These are phyloP conservation scores for Erodium moschatum DNA, from an alignment of 441 rosid species.

Conservation along the genomic window DNA sequence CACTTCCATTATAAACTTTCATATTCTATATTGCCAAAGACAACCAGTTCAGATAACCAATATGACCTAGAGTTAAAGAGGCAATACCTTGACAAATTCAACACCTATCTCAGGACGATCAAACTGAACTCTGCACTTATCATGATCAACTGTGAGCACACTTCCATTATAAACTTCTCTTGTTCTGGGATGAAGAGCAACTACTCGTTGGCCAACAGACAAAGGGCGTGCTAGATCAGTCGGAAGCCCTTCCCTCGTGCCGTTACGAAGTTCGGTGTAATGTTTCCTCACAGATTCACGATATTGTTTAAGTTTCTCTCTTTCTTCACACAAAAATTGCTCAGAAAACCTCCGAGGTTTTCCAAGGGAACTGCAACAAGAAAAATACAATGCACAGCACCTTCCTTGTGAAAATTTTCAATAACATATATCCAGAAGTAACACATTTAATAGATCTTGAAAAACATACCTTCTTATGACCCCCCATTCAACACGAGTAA, in stretches of 20 bases:
- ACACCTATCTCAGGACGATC: slow-evolving; percentile 75
- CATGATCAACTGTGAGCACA: slow-evolving; percentile 80
- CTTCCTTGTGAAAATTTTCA: slow-evolving; percentile 13
- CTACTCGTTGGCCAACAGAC: slow-evolving; percentile 79
- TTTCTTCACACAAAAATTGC: slow-evolving; percentile 65
- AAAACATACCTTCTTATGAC: slow-evolving; percentile 71
- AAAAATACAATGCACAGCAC: slow-evolving; percentile 12
- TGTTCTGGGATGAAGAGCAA: slow-evolving; percentile 83
- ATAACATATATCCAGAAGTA: not conserved
- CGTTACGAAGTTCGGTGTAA: slow-evolving; percentile 68
- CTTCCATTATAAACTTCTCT: slow-evolving; percentile 87
- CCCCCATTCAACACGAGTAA: slow-evolving; percentile 96
- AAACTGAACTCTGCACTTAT: slow-evolving; percentile 79
- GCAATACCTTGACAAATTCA: slow-evolving; percentile 71
- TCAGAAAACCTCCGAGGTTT: slow-evolving; percentile 95
- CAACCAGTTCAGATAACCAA: not conserved
- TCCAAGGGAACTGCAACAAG: slow-evolving; percentile 82
- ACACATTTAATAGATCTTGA: slow-evolving; percentile 5
- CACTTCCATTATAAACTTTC: not conserved
- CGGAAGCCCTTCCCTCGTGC: slow-evolving; percentile 78
- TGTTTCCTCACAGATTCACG: slow-evolving; percentile 87
- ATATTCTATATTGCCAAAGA: not conserved
- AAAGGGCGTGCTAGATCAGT: slow-evolving; percentile 90
- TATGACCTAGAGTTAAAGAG: slow-evolving; percentile 8
- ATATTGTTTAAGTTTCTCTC: slow-evolving; percentile 70